Evolutionary conservation across 148 eudicot species (phyloP).

Genomic region (Hydrangea macrophylla): DNA sequence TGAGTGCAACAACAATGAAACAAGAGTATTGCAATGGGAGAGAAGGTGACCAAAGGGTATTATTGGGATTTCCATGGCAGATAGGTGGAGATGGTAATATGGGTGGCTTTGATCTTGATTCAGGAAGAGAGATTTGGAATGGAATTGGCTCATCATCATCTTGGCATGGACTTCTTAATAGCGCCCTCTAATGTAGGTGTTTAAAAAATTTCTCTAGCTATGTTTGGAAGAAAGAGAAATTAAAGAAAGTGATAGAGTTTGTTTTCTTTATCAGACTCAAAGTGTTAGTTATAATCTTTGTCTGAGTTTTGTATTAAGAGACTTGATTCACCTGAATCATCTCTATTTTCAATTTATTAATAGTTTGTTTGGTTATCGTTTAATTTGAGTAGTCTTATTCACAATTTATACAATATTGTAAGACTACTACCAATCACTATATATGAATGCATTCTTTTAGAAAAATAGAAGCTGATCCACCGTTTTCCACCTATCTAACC

Average conservation of each 20-base stretch:
- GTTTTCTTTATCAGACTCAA: constrained; percentile 17
- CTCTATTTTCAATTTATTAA: background rate
- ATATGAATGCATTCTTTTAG: too few species aligned
- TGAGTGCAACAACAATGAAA: constrained; percentile 30
- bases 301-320: constrained; percentile 16
- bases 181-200: constrained; percentile 63
- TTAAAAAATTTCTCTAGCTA: too few species aligned
- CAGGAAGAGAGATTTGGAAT: constrained; percentile 50
- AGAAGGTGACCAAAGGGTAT: constrained; percentile 30
- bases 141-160: constrained; percentile 41
- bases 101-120: constrained; percentile 29
- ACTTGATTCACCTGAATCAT: constrained; percentile 17
- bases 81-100: constrained; percentile 31
- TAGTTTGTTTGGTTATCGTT: background rate
- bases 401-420: too few species aligned
- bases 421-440: too few species aligned
- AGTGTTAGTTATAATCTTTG: constrained; percentile 10
- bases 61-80: constrained; percentile 74
- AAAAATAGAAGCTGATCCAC: too few species aligned
- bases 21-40: constrained; percentile 36
- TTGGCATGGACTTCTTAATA: constrained; percentile 70
- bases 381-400: too few species aligned
- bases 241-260: background rate
- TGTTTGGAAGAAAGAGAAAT: background rate
- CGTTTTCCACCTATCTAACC: too few species aligned